Conservation (phyloP, 1,284 basidiomycete species). For the Bondarzewia mesenterica region DNA sequence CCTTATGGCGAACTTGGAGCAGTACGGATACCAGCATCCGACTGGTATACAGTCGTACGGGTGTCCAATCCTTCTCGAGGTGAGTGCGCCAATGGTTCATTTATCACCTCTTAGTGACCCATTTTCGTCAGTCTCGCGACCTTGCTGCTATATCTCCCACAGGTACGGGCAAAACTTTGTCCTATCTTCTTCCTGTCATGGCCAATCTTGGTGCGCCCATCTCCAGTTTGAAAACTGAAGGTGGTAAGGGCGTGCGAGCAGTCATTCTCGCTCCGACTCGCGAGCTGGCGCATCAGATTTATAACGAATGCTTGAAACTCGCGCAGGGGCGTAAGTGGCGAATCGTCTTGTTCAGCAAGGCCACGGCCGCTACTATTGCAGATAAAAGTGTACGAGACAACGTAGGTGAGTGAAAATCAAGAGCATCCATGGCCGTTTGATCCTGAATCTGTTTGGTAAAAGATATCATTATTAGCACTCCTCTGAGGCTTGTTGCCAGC, state of each 20-base stretch:
- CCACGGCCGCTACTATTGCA: conserved; percentile 66
- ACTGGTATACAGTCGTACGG: conserved; percentile 72
- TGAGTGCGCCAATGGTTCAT: conserved; percentile 18
- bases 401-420: conserved; percentile 46
- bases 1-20: conserved; percentile 53
- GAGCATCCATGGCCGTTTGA: neutral
- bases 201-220: conserved; percentile 57
- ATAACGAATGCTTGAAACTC: conserved; percentile 84
- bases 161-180: conserved; percentile 89
- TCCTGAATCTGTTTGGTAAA: neutral
- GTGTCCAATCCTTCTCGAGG: conserved; percentile 68
- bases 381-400: conserved; percentile 64
- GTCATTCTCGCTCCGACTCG: conserved; percentile 88
- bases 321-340: conserved; percentile 81
- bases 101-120: neutral
- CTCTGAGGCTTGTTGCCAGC: conserved; percentile 68
- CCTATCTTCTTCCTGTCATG: conserved; percentile 82
- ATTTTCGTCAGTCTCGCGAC: conserved; percentile 51
- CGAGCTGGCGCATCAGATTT: conserved; percentile 95
- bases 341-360: conserved; percentile 78
- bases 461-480: conserved; percentile 82
- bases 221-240: conserved; percentile 36
- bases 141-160: conserved; percentile 90
- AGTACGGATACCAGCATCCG: conserved; percentile 52
- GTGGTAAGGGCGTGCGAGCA: conserved; percentile 61